Percentiles rank a stretch among this genome's conserved stretches.
Conservation (phyloP, 371 early-diverging fungal species). For the Mortierella sp. region DNA sequence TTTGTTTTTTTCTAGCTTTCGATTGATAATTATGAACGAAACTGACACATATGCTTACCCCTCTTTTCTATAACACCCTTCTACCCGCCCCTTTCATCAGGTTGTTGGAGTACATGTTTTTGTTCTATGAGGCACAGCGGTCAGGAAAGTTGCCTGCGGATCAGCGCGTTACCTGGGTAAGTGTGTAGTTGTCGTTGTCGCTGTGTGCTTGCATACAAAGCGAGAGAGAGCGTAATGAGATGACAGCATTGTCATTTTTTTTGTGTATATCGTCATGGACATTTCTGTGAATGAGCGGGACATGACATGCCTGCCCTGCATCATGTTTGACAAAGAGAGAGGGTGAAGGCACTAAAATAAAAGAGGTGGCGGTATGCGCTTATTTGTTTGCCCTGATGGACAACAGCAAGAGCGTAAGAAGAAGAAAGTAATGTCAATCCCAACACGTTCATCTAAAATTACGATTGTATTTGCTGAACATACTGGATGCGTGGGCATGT, state of each 20-base stretch:
- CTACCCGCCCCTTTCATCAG: constrained; percentile 8
- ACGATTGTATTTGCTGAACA: background rate
- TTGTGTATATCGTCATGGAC: background rate
- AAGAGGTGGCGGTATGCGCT: background rate
- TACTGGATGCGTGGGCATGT: background rate
- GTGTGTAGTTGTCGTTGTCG: background rate
- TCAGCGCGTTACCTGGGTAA: constrained; percentile 69
- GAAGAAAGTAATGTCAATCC: background rate
- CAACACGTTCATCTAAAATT: constrained; percentile 5
- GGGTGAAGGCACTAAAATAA: too few species aligned
- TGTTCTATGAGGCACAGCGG: constrained; percentile 74
- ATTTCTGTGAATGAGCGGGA: too few species aligned
- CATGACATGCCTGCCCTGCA: background rate
- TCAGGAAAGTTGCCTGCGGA: constrained; percentile 68
- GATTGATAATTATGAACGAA: background rate
- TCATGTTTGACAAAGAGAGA: background rate
- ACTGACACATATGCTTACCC: background rate
- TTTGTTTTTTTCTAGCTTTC: background rate
- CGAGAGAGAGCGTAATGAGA: too few species aligned
- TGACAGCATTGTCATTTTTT: background rate
- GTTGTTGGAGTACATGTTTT: constrained; percentile 63
- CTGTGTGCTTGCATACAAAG: background rate
- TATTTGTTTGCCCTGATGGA: background rate
- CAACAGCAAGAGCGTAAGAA: background rate
- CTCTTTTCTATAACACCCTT: background rate